phyloP scores from a whole-genome alignment of 1,139 yeast genomes.

The Scheffersomyces segobiensis region DNA sequence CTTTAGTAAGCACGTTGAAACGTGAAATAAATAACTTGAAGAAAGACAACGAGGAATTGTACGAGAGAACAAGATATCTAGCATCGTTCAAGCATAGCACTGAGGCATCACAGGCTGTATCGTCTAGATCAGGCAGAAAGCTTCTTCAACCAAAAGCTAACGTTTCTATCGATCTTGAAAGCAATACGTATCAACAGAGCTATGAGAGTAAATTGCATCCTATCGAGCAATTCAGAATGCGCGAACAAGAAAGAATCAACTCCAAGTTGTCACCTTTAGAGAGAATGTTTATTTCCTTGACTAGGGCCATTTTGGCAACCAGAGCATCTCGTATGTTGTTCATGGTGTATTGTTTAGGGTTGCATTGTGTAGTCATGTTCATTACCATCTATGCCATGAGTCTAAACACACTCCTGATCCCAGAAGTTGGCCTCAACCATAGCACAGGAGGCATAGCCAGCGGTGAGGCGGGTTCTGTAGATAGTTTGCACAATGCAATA shows the following conservation, averaged over 20 bases:
- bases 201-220: constrained; percentile 86
- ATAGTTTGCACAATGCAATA: not conserved
- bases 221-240: constrained; percentile 75
- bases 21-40: constrained; percentile 65
- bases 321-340: constrained; percentile 72
- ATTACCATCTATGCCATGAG: constrained; percentile 61
- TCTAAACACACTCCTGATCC: constrained; percentile 44
- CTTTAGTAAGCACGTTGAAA: constrained; percentile 57
- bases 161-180: constrained; percentile 51
- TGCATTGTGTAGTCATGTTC: constrained; percentile 74
- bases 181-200: constrained; percentile 54
- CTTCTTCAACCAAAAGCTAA: constrained; percentile 30
- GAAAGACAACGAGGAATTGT: constrained; percentile 74
- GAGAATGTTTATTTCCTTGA: constrained; percentile 70
- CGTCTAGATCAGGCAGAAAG: constrained; percentile 17
- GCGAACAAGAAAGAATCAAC: constrained; percentile 75
- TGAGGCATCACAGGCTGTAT: constrained; percentile 13
- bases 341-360: constrained; percentile 67
- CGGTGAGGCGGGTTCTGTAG: constrained; percentile 16
- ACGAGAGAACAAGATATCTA: constrained; percentile 77
- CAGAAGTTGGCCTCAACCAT: constrained; percentile 49
- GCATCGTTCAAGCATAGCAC: constrained; percentile 47
- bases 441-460: constrained; percentile 48
- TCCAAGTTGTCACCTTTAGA: constrained; percentile 78
- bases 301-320: constrained; percentile 74